Evolutionary conservation across 1,284 basidiomycete species (phyloP), one percentile per base, ranked within the genome.

Genomic region (Abortiporus biennis): DNA sequence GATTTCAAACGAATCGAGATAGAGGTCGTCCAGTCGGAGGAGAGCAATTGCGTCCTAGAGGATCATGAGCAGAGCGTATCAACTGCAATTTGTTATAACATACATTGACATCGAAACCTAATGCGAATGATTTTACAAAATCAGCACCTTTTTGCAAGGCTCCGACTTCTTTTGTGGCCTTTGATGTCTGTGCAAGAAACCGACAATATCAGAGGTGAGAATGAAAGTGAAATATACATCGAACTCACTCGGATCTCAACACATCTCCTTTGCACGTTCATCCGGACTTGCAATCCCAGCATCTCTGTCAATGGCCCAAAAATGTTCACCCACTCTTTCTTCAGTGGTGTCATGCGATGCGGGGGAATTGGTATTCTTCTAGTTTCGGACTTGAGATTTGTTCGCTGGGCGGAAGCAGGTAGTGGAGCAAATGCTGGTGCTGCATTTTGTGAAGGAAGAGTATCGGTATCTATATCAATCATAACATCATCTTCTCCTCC

Each of bases 1-100:
- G 66, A 99, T 94, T 67, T 99, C 92, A 55, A 98, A 98, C 0
- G 93, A 94, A 61, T 98, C 95, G 33, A 99, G 84, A 64, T 98
- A 99, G 12, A 99, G 76, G 62, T 99, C 96, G 59, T 99, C 95
- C 56, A 99, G 67, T 49, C 95, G 81, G 22, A 99, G 76, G 6
- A 99, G 80, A 2, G 95, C 96, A 50, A 99, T 89, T 1, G 95
- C 85, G 57, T 99, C 95, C 88, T 99, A 55, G 8, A 11, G 13
- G 49, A 50, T 24, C 21, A 30, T 52, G 3, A 50, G 48, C 22
- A 42, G 30, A 29, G 48, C 22, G 38, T 19, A 37, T n/a, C 20
- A 40, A 40, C 11, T 16, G 16, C 11, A 33, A 38, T 11, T 23
- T 13, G 21, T 36, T 40, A 33, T 6, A 32, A 9, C 4, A 4